Conservation (phyloP, 495 filamentous ascomycete species). For the Penicillium paxilli region DNA sequence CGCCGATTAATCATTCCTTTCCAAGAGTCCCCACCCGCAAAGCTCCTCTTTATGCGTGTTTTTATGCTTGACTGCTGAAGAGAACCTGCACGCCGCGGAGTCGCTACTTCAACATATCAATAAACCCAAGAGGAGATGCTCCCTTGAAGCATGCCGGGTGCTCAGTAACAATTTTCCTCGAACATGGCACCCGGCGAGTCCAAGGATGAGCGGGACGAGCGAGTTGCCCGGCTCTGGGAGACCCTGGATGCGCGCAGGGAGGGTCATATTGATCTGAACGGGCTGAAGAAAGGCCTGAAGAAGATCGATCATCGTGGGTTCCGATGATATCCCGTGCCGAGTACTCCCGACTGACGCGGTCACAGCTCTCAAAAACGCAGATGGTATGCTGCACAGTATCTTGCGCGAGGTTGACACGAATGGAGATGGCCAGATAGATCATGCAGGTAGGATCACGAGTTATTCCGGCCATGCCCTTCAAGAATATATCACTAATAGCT, state of each 20-base stretch:
- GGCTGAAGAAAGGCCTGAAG: slow-evolving; percentile 77
- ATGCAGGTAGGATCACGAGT: slow-evolving; percentile 63
- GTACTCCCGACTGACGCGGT: slow-evolving; percentile 28
- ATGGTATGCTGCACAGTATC: slow-evolving; percentile 77
- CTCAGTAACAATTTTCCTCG: slow-evolving; percentile 38
- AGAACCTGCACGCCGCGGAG: neutral
- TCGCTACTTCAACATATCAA: neutral
- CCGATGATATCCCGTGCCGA: slow-evolving; percentile 27
- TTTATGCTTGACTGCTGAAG: slow-evolving; percentile 2
- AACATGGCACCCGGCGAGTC: slow-evolving; percentile 58
- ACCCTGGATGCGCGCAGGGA: slow-evolving; percentile 73
- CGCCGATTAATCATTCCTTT: slow-evolving; percentile 33
- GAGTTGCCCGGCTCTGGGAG: slow-evolving; percentile 78
- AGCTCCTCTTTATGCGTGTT: slow-evolving; percentile 6
- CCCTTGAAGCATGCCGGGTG: slow-evolving; percentile 40
- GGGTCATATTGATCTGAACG: slow-evolving; percentile 78
- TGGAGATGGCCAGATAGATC: slow-evolving; percentile 86
- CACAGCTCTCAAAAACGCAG: slow-evolving; percentile 85
- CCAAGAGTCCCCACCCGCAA: slow-evolving; percentile 16
- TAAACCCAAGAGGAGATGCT: slow-evolving; percentile 5
- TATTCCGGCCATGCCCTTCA: neutral
- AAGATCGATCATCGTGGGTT: slow-evolving; percentile 91
- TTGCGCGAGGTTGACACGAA: slow-evolving; percentile 79
- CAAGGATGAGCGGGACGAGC: slow-evolving; percentile 69
- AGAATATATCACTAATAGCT: slow-evolving; percentile 2